Evolutionary conservation across 106 monocot species (phyloP), one percentile per base, ranked within the genome.

Genomic region (Dendrobium nobile): DNA sequence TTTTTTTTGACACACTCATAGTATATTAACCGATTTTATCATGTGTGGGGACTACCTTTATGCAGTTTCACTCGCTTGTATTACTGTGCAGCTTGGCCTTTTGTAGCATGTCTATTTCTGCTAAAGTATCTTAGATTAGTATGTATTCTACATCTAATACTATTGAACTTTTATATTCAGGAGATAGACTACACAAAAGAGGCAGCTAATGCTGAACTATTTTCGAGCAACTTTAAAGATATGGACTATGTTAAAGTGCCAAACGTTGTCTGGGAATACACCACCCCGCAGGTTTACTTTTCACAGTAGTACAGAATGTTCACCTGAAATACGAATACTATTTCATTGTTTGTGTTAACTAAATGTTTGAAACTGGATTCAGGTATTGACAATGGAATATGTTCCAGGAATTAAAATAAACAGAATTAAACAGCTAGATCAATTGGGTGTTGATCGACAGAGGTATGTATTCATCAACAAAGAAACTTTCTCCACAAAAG

Each of bases 171-270:
- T 8, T 33, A 43, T 43, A 37, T 43, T 74, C n/a, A 99, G 98
- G 98, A 99, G 86, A 99, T 99, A 85, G 95, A 99, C 68, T 99
- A 99, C 65, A 95, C 88, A 18, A 91, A 87, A 79, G 98, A 99
- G 93, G 98, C 93, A 82, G 91, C 91, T 65, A 99, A 99, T 90
- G 92, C 98, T 19, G 92, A 99, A 82, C 83, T 88, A 75, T 99
- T 99, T 87, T 84, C 98, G 70, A 79, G 90, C 56, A 99, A 99
- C 80, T 99, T 99, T 65, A 88, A 95, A 87, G 77, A 88, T 56
- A 84, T 99, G 95, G 95, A 93, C 73, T 99, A 99, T 84, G 91
- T 99, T n/a, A 99, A 99, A 85, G 98, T 99, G 64, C 98, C 98
- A 78, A 90, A 75, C 27, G 86, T 99, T 82, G 79, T 54, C 41